These are phyloP conservation scores for Microcos paniculata DNA, from an alignment of 345 rosid species.

Conservation along the genomic window DNA sequence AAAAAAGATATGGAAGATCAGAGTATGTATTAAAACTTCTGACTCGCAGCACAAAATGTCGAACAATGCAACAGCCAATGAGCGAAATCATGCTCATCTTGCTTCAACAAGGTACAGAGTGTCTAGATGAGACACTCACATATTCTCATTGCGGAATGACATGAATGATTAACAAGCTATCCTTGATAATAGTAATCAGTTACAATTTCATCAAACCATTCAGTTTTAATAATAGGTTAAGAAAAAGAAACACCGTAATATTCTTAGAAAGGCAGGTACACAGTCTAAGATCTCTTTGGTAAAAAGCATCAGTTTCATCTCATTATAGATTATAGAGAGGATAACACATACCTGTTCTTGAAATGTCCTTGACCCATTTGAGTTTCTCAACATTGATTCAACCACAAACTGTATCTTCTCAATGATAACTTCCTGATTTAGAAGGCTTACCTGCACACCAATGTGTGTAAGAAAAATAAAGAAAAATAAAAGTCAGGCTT, in stretches of 20 bases:
- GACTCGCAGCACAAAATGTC: not conserved
- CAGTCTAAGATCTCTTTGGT: not conserved
- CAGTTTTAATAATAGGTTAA: not conserved
- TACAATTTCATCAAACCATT: not conserved
- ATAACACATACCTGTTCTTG: conserved; percentile 67
- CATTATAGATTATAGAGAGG: not conserved
- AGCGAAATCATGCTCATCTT: not conserved
- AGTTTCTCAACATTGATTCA: conserved; percentile 68
- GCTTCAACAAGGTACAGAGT: not conserved
- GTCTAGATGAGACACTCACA: not conserved
- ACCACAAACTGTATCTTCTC: conserved; percentile 76
- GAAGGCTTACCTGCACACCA: conserved; percentile 79
- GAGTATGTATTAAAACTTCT: not conserved
- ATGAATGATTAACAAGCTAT: not conserved
- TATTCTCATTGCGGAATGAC: not conserved
- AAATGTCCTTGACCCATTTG: conserved; percentile 72
- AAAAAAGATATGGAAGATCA: not conserved
- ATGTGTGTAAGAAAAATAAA: not conserved
- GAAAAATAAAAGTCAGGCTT: not conserved
- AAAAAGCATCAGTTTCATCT: conserved; percentile 14
- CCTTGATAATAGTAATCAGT: not conserved
- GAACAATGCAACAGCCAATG: not conserved
- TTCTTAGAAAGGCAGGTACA: not conserved
- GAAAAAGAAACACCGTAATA: not conserved
- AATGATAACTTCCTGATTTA: conserved; percentile 83